Conservation (phyloP, 2,329 filamentous ascomycete species). For the Tolypocladium ovalisporum region DNA sequence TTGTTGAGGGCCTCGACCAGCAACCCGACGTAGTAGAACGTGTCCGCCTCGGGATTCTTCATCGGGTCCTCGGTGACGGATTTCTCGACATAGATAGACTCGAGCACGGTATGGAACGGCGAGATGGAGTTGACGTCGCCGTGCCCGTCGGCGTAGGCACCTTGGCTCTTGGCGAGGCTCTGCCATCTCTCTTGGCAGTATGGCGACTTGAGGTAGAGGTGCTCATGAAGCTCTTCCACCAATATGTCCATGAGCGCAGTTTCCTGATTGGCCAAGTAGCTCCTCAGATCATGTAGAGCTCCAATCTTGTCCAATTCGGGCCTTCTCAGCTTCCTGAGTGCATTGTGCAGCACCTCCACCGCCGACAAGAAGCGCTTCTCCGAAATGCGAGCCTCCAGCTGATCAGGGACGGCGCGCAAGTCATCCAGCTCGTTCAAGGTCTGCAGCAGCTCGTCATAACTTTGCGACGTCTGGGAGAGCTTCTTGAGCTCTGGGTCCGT, state of each 20-base stretch:
- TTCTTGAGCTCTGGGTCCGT: slow-evolving; percentile 88
- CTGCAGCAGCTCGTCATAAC: slow-evolving; percentile 82
- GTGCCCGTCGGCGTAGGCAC: slow-evolving; percentile 37
- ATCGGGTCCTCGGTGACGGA: slow-evolving; percentile 73
- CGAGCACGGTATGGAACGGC: slow-evolving; percentile 50
- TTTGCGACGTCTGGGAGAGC: slow-evolving; percentile 75
- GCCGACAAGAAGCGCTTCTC: slow-evolving; percentile 92
- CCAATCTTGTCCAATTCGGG: slow-evolving; percentile 89
- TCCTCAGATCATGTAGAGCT: slow-evolving; percentile 72
- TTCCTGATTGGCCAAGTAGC: slow-evolving; percentile 89
- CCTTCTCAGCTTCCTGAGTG: slow-evolving; percentile 69
- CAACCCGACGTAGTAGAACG: slow-evolving; percentile 83
- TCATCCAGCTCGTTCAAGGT: slow-evolving; percentile 78
- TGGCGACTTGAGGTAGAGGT: slow-evolving; percentile 93
- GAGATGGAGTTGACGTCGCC: slow-evolving; percentile 32
- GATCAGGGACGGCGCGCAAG: slow-evolving; percentile 78
- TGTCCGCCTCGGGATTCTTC: slow-evolving; percentile 90
- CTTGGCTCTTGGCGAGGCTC: slow-evolving; percentile 58
- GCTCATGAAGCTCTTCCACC: slow-evolving; percentile 94
- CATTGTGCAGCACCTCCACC: slow-evolving; percentile 84
- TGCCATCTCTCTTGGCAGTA: slow-evolving; percentile 98
- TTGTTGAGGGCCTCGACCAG: slow-evolving; percentile 85
- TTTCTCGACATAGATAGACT: slow-evolving; percentile 48
- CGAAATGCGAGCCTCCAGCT: slow-evolving; percentile 86
- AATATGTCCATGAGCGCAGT: slow-evolving; percentile 84